Conservation (phyloP, 192 early-diverging fungal species). For the Coemansia sp. region DNA sequence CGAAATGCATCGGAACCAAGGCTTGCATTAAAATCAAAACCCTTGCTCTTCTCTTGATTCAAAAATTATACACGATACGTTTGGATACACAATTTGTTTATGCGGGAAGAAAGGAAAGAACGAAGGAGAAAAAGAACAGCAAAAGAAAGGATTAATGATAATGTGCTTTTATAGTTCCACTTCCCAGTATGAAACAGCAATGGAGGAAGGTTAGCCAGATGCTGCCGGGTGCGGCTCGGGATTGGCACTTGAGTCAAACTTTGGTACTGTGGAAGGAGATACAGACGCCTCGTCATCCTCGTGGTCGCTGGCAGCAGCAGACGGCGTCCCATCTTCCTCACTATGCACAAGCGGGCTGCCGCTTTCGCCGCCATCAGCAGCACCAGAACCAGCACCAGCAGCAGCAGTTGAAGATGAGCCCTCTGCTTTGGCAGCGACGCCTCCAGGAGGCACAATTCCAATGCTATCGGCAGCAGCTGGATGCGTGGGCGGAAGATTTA, state of each 20-base stretch:
- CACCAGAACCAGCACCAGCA: not conserved
- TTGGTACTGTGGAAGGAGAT: not conserved
- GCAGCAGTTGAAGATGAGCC: not conserved
- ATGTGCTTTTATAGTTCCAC: not conserved
- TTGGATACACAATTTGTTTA: no score
- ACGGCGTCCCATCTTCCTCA: not conserved
- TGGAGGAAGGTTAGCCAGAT: not conserved
- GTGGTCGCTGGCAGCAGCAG: constrained; percentile 11
- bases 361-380: not conserved
- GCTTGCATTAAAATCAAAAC: no score
- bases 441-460: constrained; percentile 6
- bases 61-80: no score
- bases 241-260: not conserved
- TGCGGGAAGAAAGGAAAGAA: not conserved
- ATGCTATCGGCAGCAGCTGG: constrained; percentile 32
- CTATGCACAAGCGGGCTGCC: not conserved
- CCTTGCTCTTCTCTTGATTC: no score
- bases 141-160: not conserved
- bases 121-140: not conserved
- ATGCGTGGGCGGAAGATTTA: constrained; percentile 33
- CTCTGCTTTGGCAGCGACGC: not conserved
- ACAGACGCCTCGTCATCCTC: constrained; percentile 7
- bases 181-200: not conserved
- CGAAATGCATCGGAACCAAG: no score
- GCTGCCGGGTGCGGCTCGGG: not conserved